phyloP scores from a whole-genome alignment of 2,329 filamentous ascomycete species.

The Arthrobotrys sphaeroides region DNA sequence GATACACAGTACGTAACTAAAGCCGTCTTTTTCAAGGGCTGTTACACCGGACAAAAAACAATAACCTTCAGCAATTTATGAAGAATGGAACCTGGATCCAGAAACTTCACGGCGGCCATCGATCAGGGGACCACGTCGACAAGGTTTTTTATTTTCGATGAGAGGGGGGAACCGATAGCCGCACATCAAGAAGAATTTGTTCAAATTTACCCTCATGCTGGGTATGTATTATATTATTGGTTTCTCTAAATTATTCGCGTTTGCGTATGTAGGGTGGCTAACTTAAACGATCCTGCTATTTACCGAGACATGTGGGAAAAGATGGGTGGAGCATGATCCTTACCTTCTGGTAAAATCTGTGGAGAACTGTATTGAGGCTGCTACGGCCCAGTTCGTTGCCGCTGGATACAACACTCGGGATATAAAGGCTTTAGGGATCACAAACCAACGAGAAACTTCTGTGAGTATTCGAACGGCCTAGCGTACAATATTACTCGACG shows the following conservation, averaged over 20 bases:
- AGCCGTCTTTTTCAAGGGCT: not conserved
- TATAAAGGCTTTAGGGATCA: slow-evolving; percentile 83
- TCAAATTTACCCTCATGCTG: slow-evolving; percentile 83
- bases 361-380: slow-evolving; percentile 80
- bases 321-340: slow-evolving; percentile 91
- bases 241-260: slow-evolving; percentile 2
- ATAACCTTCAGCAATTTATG: not conserved
- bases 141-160: slow-evolving; percentile 89
- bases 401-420: slow-evolving; percentile 73
- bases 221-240: slow-evolving; percentile 66
- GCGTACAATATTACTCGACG: not conserved
- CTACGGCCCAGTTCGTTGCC: slow-evolving; percentile 75
- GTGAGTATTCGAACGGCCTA: slow-evolving; percentile 55
- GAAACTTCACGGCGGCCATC: slow-evolving; percentile 82
- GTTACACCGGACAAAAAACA: not conserved
- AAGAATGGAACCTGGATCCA: slow-evolving; percentile 59
- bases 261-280: not conserved
- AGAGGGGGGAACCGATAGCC: slow-evolving; percentile 77
- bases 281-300: not conserved
- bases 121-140: slow-evolving; percentile 92
- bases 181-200: slow-evolving; percentile 87
- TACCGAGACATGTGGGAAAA: slow-evolving; percentile 60
- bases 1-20: not conserved
- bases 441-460: slow-evolving; percentile 89
- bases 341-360: slow-evolving; percentile 78